phyloP scores from a whole-genome alignment of 805 yeast genomes.

The Limtongia smithiae region DNA sequence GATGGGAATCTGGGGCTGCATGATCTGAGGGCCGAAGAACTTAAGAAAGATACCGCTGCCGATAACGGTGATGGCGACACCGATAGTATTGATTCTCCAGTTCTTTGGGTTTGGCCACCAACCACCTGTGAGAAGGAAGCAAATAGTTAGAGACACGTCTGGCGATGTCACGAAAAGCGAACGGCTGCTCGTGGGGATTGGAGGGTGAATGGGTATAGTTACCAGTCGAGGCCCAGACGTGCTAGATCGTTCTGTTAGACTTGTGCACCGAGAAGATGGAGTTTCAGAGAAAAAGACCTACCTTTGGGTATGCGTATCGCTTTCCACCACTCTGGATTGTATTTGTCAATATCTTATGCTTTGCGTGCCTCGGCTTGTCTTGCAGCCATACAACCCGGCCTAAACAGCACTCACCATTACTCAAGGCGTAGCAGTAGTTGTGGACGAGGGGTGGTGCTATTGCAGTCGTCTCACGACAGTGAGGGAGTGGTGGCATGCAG shows the following conservation, averaged over 20 bases:
- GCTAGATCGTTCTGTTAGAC: slow-evolving; percentile 16
- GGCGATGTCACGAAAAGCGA: too few species aligned
- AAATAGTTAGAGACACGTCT: not conserved
- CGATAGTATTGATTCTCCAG: slow-evolving; percentile 45
- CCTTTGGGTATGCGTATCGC: slow-evolving; percentile 33
- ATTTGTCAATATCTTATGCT: too few species aligned
- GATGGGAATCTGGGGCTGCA: not conserved
- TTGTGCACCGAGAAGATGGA: too few species aligned
- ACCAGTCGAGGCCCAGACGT: slow-evolving; percentile 32
- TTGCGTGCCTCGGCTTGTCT: too few species aligned
- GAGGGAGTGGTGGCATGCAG: too few species aligned
- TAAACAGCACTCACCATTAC: not conserved
- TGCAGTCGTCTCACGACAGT: too few species aligned
- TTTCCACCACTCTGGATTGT: slow-evolving; percentile 30
- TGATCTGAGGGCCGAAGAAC: slow-evolving; percentile 17
- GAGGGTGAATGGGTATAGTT: not conserved
- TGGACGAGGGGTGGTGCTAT: too few species aligned
- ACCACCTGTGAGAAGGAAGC: slow-evolving; percentile 45
- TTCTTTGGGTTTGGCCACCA: slow-evolving; percentile 55
- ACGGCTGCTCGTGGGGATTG: not conserved
- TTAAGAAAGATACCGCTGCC: slow-evolving; percentile 5
- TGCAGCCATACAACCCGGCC: not conserved
- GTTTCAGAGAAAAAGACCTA: slow-evolving; percentile 4
- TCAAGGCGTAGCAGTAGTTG: too few species aligned
- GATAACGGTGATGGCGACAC: slow-evolving; percentile 39